Evolutionary conservation across 2,329 filamentous ascomycete species (phyloP), one percentile per base, ranked within the genome.

Genomic region (Colletotrichum musicola): DNA sequence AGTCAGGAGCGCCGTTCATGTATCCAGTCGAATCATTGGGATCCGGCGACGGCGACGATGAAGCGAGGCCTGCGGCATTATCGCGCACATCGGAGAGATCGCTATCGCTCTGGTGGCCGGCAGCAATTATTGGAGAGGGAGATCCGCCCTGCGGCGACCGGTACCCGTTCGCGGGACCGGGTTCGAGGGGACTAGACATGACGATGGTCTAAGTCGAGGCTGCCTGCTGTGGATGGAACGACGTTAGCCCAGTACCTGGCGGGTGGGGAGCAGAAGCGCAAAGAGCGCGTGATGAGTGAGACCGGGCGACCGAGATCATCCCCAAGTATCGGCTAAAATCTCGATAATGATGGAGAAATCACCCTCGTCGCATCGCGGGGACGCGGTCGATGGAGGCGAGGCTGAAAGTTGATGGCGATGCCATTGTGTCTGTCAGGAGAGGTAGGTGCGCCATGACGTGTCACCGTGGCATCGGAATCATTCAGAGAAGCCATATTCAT

Each of bases 11-110:
- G 61, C 81, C 77, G 60, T 80, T 77, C 70, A 76, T 72, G 71
- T 82, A 77, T 75, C 81, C 81, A 65, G 79, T 78, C 63, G 76
- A 77, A 44, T 81, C 79, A 73, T 85, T 81, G 66, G 77, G 78
- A 69, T 80, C 79, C 64, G 82, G 80, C 55, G 85, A 83, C 49
- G 81, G 77, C 62, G 80, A 78, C 46, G 81, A 77, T 71, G 84
- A 84, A 70, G 81, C 79, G 75, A 81, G 77, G 72, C 82, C 82
- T 75, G 85, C 82, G 75, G 83, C 82, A 72, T 83, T 85, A 75
- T 92, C 88, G 76, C 88, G 87, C 74, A 88, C 84, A 75, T 97
- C 92, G 75, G 93, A 94, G 69, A 92, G 85, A 74, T 94, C 93
- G 85, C 90, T 93, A 74, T 94, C 93, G 81, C 87, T 92, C 72